Evolutionary conservation across 2,329 filamentous ascomycete genomes (phyloP).

Genomic region (Penicillium palitans): DNA sequence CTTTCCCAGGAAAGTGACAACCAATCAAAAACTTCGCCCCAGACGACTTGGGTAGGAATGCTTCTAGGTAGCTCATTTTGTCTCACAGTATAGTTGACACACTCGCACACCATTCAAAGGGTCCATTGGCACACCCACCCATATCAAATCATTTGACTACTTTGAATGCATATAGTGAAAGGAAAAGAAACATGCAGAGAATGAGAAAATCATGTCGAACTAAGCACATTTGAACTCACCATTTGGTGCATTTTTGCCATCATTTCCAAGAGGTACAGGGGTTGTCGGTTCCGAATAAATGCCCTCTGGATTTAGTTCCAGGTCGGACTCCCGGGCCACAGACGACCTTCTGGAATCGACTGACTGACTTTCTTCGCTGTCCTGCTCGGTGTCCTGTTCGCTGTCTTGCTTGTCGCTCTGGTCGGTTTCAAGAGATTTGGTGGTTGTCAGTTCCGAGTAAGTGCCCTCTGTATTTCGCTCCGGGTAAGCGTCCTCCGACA

Average conservation of each 20-base stretch:
- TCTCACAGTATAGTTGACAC: not conserved
- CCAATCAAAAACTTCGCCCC: not conserved
- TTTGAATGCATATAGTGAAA: not conserved
- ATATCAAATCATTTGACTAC: not conserved
- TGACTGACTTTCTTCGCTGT: not conserved
- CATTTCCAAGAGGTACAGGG: not conserved
- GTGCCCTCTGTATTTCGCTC: not conserved
- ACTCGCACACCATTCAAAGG: not conserved
- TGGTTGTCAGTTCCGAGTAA: not conserved
- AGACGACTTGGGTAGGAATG: not conserved
- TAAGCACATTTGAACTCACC: not conserved
- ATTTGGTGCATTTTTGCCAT: not conserved
- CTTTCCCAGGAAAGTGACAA: no score
- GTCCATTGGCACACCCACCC: not conserved
- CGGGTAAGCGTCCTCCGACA: not conserved
- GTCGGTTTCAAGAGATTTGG: not conserved
- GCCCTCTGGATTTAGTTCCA: not conserved
- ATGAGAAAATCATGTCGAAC: not conserved
- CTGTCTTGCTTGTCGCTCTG: not conserved
- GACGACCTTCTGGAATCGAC: not conserved
- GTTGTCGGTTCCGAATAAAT: not conserved
- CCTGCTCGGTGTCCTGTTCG: not conserved
- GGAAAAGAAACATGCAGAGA: not conserved
- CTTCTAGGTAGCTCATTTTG: not conserved
- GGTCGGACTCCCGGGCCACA: not conserved